Evolutionary conservation across 2,329 filamentous ascomycete species (phyloP).

Genomic region (Meredithiella fracta): DNA sequence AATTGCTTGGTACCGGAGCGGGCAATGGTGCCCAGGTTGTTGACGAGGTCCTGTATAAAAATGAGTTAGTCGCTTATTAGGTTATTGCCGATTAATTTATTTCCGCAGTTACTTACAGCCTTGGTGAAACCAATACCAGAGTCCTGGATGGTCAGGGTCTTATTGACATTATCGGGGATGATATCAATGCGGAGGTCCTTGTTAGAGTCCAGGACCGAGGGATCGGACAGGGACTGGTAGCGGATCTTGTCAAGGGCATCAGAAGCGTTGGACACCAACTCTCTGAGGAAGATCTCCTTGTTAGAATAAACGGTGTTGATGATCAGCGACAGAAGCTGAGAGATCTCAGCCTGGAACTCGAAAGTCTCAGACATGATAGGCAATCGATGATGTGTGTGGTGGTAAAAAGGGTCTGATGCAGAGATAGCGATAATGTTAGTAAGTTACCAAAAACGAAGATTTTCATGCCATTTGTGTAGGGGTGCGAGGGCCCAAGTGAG

Average conservation of each 20-base stretch:
- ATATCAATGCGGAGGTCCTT: conserved; percentile 99
- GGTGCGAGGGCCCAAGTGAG: conserved; percentile 4
- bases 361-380: conserved; percentile 54
- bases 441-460: conserved; percentile 1
- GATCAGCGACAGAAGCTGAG: conserved; percentile 97
- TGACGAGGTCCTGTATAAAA: conserved; percentile 69
- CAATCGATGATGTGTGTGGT: conserved; percentile 4
- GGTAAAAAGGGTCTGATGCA: conserved; percentile 5
- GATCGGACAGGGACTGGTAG: conserved; percentile 94
- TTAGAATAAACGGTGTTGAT: conserved; percentile 99
- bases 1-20: conserved; percentile 99
- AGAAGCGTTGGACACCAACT: conserved; percentile 94
- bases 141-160: conserved; percentile 94
- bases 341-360: conserved; percentile 99
- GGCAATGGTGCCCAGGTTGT: conserved; percentile 99
- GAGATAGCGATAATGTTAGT: not conserved
- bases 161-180: conserved; percentile 91
- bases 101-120: conserved; percentile 57
- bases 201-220: conserved; percentile 88
- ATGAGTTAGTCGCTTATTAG: conserved; percentile 23
- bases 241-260: conserved; percentile 99
- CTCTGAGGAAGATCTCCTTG: conserved; percentile 99
- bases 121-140: conserved; percentile 99
- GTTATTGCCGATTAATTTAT: not conserved
- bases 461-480: not conserved